These are phyloP conservation scores for Bromus sterilis DNA, from an alignment of 176 grass and related monocot genomes.

Conservation along the genomic window DNA sequence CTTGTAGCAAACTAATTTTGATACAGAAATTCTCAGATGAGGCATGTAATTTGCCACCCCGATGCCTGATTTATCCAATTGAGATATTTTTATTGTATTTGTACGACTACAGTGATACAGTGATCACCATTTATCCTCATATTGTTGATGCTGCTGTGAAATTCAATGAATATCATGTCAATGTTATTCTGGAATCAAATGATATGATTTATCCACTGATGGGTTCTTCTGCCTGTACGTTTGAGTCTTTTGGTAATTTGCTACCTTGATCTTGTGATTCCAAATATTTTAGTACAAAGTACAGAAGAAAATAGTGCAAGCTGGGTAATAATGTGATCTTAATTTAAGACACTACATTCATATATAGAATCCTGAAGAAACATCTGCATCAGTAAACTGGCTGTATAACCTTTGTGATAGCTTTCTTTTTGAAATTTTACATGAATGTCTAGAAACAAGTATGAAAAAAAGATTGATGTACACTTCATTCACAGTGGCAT, in stretches of 20 bases:
- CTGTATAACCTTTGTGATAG: background rate
- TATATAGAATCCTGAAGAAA: background rate
- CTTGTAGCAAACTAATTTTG: background rate
- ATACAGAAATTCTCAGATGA: background rate
- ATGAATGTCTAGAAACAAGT: background rate
- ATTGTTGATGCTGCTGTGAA: background rate
- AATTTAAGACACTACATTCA: constrained; percentile 3
- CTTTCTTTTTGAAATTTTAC: constrained; percentile 1
- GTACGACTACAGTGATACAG: background rate
- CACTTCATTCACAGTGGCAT: background rate
- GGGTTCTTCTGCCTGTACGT: background rate
- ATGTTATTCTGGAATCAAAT: no score
- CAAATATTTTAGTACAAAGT: background rate
- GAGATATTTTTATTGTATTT: background rate
- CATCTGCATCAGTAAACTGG: background rate
- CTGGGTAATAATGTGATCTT: background rate
- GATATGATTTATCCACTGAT: background rate
- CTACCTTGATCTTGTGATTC: background rate
- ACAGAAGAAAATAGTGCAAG: background rate
- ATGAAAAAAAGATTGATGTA: constrained; percentile 13
- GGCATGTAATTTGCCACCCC: constrained; percentile 3
- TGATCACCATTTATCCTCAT: background rate
- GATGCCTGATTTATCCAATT: background rate
- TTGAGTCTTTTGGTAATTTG: background rate
- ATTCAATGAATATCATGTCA: background rate